Evolutionary conservation across 495 filamentous ascomycete genomes (phyloP), one percentile per base, ranked within the genome.

Genomic region (Parmelia sp.): DNA sequence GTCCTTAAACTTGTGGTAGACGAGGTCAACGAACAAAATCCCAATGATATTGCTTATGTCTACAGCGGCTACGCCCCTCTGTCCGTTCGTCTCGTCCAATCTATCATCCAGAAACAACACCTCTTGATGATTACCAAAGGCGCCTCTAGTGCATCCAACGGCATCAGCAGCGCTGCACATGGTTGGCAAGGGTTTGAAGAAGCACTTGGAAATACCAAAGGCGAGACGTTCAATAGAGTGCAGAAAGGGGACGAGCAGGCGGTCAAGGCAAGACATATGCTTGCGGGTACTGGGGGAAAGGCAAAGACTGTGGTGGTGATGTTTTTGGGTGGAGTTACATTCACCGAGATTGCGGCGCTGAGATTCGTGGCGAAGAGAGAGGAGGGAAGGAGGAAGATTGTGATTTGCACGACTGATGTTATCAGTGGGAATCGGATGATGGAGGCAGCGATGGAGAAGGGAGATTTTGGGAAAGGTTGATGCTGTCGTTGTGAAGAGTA

Each of bases 61-160:
- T 99, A 96, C 79, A 93, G 89, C 67, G 95, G 95, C 55, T 97
- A 97, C 73, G 95, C 95, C 9, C 94, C 95, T 4, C 82, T 99
- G 29, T 95, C 90, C 62, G 82, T 97, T 65, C 90, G 95, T 21
- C 84, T 99, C 23, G 88, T 99, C n/a, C 95, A 99, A 76, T 94
- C 90, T 69, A 82, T 97, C 40, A 74, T 97, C 61, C 93, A 97
- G 74, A 99, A 99, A 74, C 84, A 86, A 51, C 89, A 90, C 66
- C 80, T 93, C 45, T 77, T 88, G 8, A 36, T 65, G 15, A 53
- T 71, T 25, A 68, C 77, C 12, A 82, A 82, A 61, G 84, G 87
- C 36, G 75, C 79, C 15, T 73, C 80, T 4, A 77, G 78, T 21
- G 75, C 79, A 8, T 71, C 77, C 39, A 81, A 75, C n/a, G 69